Evolutionary conservation across 495 filamentous ascomycete genomes (phyloP), one percentile per base, ranked within the genome.

Genomic region (Geopyxis carbonaria): DNA sequence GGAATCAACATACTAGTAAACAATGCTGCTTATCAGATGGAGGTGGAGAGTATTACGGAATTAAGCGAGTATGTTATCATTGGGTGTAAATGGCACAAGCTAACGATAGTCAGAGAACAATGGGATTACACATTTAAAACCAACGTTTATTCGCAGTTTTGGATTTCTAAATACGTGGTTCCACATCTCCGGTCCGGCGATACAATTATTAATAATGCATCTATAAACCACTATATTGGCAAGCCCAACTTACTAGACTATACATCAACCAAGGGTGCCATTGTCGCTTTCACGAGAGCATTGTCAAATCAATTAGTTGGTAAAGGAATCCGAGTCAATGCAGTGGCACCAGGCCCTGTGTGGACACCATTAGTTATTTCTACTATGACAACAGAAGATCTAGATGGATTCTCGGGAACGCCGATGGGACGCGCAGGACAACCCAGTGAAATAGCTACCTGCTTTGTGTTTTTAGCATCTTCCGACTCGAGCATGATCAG

Each of bases 291-390:
- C 49, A 78, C 75, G 1, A 59, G 67, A 15, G 56, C 65, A 18
- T 55, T 77, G 28, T 66, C 70, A 3, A 57, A 62, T 39, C 61
- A 75, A 22, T 57, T 75, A 22, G 58, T 64, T 7, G 57, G 65
- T 2, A 72, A 70, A 50, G 73, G 72, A 5, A 78, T 78, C 44
- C 56, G 69, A 0, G 72, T 76, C 19, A 78, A 78, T 45, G 67
- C 63, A 14, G 72, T 76, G 8, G 69, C 69, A 10, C 69, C 68
- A 1, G 70, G 70, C 3, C 66, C 66, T 2, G 63, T 75, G 1
- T 70, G 73, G 51, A 76, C 69, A 1, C 68, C 72, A 2, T 64
- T 76, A 15, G 70, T 72, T 56, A 62, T 62, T 0, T 69, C 68
- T 19, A 67, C 65, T 4, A 53, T 64, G 5, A 56, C 64, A 4